Conservation (phyloP, 2,329 filamentous ascomycete genomes). For the Stagonosporopsis tanaceti region DNA sequence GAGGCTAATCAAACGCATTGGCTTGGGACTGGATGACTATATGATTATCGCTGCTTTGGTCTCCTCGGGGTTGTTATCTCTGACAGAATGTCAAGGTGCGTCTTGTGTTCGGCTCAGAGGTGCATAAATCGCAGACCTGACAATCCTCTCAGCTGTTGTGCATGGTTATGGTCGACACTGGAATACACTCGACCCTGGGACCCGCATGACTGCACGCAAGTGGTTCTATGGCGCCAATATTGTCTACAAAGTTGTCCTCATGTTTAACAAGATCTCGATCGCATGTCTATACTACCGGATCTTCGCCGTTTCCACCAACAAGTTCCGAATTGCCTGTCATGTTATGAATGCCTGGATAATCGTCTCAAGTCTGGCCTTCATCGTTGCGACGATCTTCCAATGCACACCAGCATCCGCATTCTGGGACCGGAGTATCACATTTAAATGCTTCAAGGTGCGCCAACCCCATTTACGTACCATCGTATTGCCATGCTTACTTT, state of each 20-base stretch:
- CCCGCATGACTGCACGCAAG: conserved; percentile 29
- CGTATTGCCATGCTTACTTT: background rate
- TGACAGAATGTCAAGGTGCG: conserved; percentile 38
- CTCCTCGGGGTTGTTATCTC: conserved; percentile 27
- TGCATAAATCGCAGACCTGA: background rate
- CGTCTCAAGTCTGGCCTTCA: conserved; percentile 40
- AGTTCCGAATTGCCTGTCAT: conserved; percentile 37
- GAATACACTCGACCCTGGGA: conserved; percentile 21
- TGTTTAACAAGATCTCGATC: conserved; percentile 47
- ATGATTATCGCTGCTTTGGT: conserved; percentile 33
- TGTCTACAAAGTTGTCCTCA: conserved; percentile 50
- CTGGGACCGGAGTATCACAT: conserved; percentile 41
- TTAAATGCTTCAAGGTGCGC: conserved; percentile 37
- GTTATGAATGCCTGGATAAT: conserved; percentile 41
- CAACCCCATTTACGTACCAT: too few species aligned
- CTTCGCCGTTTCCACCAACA: conserved; percentile 37
- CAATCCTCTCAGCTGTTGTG: conserved; percentile 27
- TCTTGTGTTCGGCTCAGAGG: background rate
- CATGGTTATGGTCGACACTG: conserved; percentile 33
- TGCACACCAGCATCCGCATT: conserved; percentile 42
- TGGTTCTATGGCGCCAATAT: conserved; percentile 45
- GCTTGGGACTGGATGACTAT: conserved; percentile 34
- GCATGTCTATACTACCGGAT: conserved; percentile 46
- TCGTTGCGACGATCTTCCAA: conserved; percentile 44
- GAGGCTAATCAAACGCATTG: conserved; percentile 25